phyloP scores from a whole-genome alignment of 306 rosid genomes.

The Lathyrus tuberosus region DNA sequence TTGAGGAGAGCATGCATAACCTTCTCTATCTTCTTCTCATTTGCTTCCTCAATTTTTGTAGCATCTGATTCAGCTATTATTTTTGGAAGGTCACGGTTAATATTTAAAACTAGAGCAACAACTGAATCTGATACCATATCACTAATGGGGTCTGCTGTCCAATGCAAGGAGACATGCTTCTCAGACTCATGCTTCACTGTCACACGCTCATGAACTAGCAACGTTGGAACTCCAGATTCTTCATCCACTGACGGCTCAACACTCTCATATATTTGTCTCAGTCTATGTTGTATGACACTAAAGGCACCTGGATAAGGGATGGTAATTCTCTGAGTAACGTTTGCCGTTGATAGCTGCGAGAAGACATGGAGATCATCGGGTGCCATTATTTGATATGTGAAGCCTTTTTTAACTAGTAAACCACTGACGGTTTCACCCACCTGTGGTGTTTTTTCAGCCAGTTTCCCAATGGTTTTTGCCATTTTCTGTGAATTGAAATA shows the following conservation, averaged over 20 bases:
- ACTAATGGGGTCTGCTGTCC: constrained; percentile 86
- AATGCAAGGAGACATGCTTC: constrained; percentile 82
- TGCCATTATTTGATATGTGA: constrained; percentile 94
- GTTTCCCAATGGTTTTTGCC: constrained; percentile 90
- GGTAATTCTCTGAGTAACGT: constrained; percentile 78
- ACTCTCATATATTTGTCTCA: constrained; percentile 74
- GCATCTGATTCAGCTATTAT: constrained; percentile 71
- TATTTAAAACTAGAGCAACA: constrained; percentile 76
- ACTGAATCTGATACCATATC: constrained; percentile 92
- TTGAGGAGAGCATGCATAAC: constrained; percentile 76
- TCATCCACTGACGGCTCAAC: constrained; percentile 80
- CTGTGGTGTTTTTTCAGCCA: constrained; percentile 78
- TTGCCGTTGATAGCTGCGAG: constrained; percentile 84
- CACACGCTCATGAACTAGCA: constrained; percentile 76
- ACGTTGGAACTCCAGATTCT: constrained; percentile 70
- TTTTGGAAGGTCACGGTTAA: constrained; percentile 74
- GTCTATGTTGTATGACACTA: constrained; percentile 63
- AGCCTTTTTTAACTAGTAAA: constrained; percentile 85
- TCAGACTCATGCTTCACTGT: constrained; percentile 84
- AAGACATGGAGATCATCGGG: constrained; percentile 92
- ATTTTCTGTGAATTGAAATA: constrained; percentile 89
- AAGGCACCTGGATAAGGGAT: constrained; percentile 79
- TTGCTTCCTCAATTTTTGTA: constrained; percentile 65
- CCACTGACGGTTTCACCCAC: constrained; percentile 77
- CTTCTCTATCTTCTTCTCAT: constrained; percentile 70